phyloP scores from a whole-genome alignment of 805 yeast species.

The Candida koratica region DNA sequence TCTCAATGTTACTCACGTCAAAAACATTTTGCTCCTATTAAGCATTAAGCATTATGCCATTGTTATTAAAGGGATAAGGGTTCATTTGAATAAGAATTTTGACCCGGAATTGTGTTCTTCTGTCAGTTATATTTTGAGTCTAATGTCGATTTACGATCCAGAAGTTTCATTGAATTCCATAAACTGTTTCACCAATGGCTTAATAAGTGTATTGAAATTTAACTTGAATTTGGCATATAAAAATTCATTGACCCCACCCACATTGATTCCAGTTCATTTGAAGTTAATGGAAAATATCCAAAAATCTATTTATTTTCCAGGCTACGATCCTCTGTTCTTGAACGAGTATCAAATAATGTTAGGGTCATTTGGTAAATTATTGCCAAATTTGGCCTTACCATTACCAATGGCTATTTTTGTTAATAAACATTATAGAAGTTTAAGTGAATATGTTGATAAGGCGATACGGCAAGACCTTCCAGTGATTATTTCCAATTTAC shows the following conservation, averaged over 20 bases:
- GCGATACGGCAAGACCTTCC: slow-evolving; percentile 28
- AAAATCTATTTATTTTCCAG: slow-evolving; percentile 33
- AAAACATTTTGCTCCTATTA: slow-evolving; percentile 26
- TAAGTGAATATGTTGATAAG: slow-evolving; percentile 22
- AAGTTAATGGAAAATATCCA: slow-evolving; percentile 33
- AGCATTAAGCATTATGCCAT: slow-evolving; percentile 35
- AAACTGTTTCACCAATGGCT: slow-evolving; percentile 38
- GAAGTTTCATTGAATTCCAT: slow-evolving; percentile 36
- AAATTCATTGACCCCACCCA: slow-evolving; percentile 14
- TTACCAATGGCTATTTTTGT: slow-evolving; percentile 6
- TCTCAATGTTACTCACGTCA: slow-evolving; percentile 15
- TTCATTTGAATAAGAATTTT: slow-evolving; percentile 23
- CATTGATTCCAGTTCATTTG: slow-evolving; percentile 29
- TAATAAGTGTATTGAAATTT: slow-evolving; percentile 33
- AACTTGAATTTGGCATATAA: slow-evolving; percentile 18
- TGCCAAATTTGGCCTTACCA: not conserved
- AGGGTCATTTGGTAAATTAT: slow-evolving; percentile 20
- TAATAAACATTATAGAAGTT: slow-evolving; percentile 21
- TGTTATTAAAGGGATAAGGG: slow-evolving; percentile 32
- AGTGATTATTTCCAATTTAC: slow-evolving; percentile 19
- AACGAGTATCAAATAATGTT: slow-evolving; percentile 26
- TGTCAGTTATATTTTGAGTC: slow-evolving; percentile 33
- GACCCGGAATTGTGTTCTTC: slow-evolving; percentile 31
- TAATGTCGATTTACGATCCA: slow-evolving; percentile 42
- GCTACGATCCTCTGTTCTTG: slow-evolving; percentile 30